Evolutionary conservation across 306 rosid genomes (phyloP).

Genomic region (Mucuna pruriens): DNA sequence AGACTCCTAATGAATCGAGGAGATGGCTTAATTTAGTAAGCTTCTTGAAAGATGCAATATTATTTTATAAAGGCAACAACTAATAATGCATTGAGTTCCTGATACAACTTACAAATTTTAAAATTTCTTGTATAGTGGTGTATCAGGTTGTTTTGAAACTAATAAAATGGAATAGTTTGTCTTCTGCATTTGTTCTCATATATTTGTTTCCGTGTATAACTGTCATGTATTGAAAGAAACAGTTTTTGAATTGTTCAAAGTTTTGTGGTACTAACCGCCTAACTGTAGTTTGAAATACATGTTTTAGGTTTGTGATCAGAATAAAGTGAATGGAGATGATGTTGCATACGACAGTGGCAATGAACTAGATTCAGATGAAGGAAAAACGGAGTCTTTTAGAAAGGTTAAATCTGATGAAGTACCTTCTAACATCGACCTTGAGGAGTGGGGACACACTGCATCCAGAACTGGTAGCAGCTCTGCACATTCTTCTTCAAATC

Average conservation of each 20-base stretch:
- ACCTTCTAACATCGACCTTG: conserved; percentile 55
- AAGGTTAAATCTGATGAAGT: conserved; percentile 59
- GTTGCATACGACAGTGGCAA: conserved; percentile 49
- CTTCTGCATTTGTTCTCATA: background rate
- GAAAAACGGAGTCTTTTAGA: conserved; percentile 59
- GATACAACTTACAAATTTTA: background rate
- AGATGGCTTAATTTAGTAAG: conserved; percentile 21
- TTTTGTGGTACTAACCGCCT: conserved; percentile 39
- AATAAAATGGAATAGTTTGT: background rate
- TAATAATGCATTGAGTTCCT: conserved; percentile 2
- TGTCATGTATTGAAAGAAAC: background rate
- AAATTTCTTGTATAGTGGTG: conserved; percentile 4
- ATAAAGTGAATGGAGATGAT: conserved; percentile 57
- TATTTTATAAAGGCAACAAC: background rate
- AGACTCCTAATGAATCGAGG: background rate
- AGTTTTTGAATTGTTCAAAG: conserved; percentile 23
- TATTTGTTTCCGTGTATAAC: conserved; percentile 26
- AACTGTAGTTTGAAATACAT: conserved; percentile 37
- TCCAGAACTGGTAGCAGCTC: conserved; percentile 70
- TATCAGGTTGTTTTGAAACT: conserved; percentile 2
- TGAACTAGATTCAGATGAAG: conserved; percentile 52
- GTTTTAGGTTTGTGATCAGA: conserved; percentile 69
- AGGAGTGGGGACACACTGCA: conserved; percentile 62
- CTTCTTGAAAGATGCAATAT: conserved; percentile 19
- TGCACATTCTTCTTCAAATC: conserved; percentile 54